Evolutionary conservation across 148 eudicot species (phyloP), one percentile per base, ranked within the genome.

Genomic region (Amaranthus palmeri): DNA sequence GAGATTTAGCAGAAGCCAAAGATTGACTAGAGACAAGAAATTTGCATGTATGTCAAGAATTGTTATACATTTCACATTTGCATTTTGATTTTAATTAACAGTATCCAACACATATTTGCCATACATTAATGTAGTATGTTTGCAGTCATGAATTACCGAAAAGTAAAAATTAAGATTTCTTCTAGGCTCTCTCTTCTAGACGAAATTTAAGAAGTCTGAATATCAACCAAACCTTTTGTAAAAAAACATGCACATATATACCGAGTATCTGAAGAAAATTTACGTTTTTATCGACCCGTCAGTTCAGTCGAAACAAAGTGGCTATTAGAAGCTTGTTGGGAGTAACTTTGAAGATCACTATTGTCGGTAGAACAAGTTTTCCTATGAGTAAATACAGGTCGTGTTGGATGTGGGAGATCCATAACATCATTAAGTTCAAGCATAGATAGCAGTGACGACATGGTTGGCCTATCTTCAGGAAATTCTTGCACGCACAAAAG

Each of bases 401-500:
- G 80, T 15, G 45, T 69, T n/a, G 88, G 88, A 54, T 40, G 48
- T 6, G 78, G 80, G 53, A 82, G 70, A 65, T 73, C 57, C 0
- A 1, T 36, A 18, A 67, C 25, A 47, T 77, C 82, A 66, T 78
- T 7, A 50, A 3, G 48, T 8, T 74, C 76, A 15, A 86, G 78
- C 84, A 83, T 79, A 3, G 68, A 69, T 8, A 79, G 11, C 42
- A 82, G 74, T 10, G 80, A 46, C 2, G 83, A 69, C 25, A 82
- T 76, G 51, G 60, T 69, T 7, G 89, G 88, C 65, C 88, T 77
- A 14, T 80, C 82, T 12, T 66, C 73, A 8, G 85, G 71, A 40
- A 46, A 69, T 65, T 82, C 80, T 70, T 87, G 88, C 6, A 87
- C 88, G 59, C 90, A 84, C 65, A 87, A 49, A 8, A 87, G 71